These are phyloP conservation scores for Vaccinium corymbosum DNA, from an alignment of 148 eudicot genomes.

Conservation along the genomic window DNA sequence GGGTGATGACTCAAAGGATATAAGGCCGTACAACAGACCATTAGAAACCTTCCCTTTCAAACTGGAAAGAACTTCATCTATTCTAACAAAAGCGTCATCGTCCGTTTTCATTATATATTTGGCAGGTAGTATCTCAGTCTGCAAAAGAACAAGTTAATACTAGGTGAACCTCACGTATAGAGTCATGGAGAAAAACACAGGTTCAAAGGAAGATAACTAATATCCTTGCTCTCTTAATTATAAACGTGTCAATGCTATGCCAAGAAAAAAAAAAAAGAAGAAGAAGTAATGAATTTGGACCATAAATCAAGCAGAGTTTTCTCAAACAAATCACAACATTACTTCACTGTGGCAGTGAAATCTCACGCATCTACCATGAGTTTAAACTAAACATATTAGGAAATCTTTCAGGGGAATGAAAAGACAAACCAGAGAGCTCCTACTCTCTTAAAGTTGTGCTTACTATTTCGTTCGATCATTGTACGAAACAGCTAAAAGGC, in stretches of 20 bases:
- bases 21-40: conserved; percentile 76
- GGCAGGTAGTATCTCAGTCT: conserved; percentile 79
- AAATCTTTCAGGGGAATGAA: neutral
- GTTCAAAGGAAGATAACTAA: neutral
- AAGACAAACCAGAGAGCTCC: neutral
- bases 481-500: neutral
- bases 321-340: neutral
- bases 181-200: neutral
- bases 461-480: neutral
- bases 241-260: neutral
- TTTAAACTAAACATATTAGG: neutral
- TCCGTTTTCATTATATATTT: conserved; percentile 89
- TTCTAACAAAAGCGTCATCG: conserved; percentile 90
- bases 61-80: conserved; percentile 78
- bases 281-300: neutral
- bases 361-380: neutral
- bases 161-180: neutral
- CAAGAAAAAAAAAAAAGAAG: neutral
- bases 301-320: neutral
- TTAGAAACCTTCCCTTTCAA: conserved; percentile 52
- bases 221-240: neutral
- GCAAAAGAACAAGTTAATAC: conserved; percentile 22
- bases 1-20: conserved; percentile 72
- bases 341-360: neutral
- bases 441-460: neutral